Base-by-base conservation (phyloP, 192 early-diverging fungal genomes). In the Podila minutissima region DNA sequence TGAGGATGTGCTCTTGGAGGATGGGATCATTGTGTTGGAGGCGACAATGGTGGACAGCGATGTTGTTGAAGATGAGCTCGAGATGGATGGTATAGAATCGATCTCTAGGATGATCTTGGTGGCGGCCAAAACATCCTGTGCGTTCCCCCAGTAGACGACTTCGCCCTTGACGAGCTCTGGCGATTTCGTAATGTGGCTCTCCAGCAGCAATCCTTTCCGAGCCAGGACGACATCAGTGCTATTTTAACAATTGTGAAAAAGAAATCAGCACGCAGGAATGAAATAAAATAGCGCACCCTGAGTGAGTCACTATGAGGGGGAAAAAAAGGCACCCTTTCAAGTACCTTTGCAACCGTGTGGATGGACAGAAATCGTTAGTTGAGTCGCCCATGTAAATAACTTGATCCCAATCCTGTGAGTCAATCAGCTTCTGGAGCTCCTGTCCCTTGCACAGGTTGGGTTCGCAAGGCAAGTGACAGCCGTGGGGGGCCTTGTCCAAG, bases 361-460 rank as follows among this genome's bases (percentile, higher is more conserved):
- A 77, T 1, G 88, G 87, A 46, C 88, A 89, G 50, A 88, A 83
- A 62, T 89, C 88, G 53, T 89, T 89, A 24, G 75, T 75, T 1
- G 86, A 85, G 58, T 89, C 88, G 24, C 88, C 88, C 78, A 83
- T 87, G 51, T 89, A 89, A 9, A 89, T 55, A 22, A 89, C 71
- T 29, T 72, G 66, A 32, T 83, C 69, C 74, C 79, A 84, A 4
- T 37, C 2, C 17, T 71, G 51, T 46, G 69, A 55, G 55, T 83
- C 70, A n/a, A 75, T 82, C 41, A 75, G n/a, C 29, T 74, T 74
- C 55, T 82, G 81, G 29, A 74, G 33, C 19, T 72, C 70, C 12
- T 69, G 64, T 71, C 91, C 91, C 83, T 92, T 92, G 49, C 91
- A 92, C 24, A 92, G 82, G 64, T 92, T 92, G 9, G 79, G 67